Conservation (phyloP, 2,329 filamentous ascomycete species). For the Beauveria bassiana region DNA sequence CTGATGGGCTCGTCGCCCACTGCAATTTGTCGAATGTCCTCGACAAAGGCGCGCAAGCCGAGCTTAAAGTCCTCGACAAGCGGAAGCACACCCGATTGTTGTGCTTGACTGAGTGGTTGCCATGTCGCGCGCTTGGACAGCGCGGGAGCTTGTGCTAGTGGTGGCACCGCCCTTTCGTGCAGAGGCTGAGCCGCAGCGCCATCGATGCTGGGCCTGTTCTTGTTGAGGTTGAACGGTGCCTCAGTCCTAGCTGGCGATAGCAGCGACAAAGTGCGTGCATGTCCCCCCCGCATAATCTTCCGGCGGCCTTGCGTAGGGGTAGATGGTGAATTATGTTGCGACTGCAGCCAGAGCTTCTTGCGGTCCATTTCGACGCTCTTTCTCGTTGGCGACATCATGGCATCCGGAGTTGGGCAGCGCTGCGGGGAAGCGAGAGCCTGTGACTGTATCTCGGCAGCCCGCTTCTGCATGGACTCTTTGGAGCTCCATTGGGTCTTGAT, state of each 20-base stretch:
- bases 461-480: constrained; percentile 70
- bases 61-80: constrained; percentile 84
- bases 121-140: constrained; percentile 52
- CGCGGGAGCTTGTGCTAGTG: constrained; percentile 24
- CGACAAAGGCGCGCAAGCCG: constrained; percentile 88
- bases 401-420: constrained; percentile 18
- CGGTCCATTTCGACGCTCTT: constrained; percentile 61
- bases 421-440: constrained; percentile 27
- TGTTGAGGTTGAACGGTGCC: constrained; percentile 34
- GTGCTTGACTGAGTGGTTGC: constrained; percentile 44
- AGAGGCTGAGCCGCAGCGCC: background rate
- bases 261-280: constrained; percentile 64
- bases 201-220: constrained; percentile 21
- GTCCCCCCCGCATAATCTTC: constrained; percentile 61
- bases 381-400: constrained; percentile 25
- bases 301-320: constrained; percentile 39
- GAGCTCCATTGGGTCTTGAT: constrained; percentile 80
- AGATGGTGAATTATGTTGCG: constrained; percentile 24
- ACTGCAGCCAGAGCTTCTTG: constrained; percentile 57
- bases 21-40: constrained; percentile 90
- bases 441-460: constrained; percentile 58
- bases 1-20: constrained; percentile 85
- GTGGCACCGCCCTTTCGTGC: constrained; percentile 22
- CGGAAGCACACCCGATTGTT: constrained; percentile 53
- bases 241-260: constrained; percentile 59